Evolutionary conservation across 371 early-diverging fungal species (phyloP), one percentile per base, ranked within the genome.

Genomic region (Mucor ambiguus): DNA sequence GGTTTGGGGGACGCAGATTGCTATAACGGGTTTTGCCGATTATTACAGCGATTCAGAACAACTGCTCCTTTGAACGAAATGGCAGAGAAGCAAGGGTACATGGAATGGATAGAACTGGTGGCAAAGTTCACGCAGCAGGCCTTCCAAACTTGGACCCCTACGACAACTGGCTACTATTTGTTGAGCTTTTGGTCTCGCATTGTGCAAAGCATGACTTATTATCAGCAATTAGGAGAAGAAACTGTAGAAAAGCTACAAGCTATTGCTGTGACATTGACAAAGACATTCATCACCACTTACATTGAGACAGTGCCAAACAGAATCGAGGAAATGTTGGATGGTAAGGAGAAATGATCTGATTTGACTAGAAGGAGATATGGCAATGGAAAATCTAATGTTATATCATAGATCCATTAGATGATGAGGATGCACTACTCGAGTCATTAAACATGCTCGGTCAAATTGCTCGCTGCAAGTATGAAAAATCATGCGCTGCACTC

Each of bases 101-200:
- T 79, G 26, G 82, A 83, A 60, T 92, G 93, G 91, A 80, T 95
- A 38, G 80, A 84, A 1, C 61, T 84, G 3, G 77, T 92, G 0
- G 89, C 90, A 2, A 68, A 81, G 20, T 95, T 95, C 58, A 88
- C 92, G 0, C 74, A 85, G n/a, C 86, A 87, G 28, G 89, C 88
- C 4, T 89, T 94, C 69, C 77, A 83, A 12, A 73, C 87, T 12
- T 90, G 90, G 86, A 82, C 89, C 41, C 84, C 90, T 33, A 55
- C 55, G 4, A n/a, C 63, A 38, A 20, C 91, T 22, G 64, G 68
- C 2, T 76, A 80, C n/a, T 92, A 93, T 71, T 72, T 95, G 33
- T 76, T 95, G 58, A 83, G 87, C 14, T 94, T 95, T 71, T 95
- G 95, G 95, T 85, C 88, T 46, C 86, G 90, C 64, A 81, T 90